Percentiles rank a stretch among this genome's conserved stretches.
Conservation (phyloP, 768 basidiomycete genomes). For the Phylloporus scabripes region DNA sequence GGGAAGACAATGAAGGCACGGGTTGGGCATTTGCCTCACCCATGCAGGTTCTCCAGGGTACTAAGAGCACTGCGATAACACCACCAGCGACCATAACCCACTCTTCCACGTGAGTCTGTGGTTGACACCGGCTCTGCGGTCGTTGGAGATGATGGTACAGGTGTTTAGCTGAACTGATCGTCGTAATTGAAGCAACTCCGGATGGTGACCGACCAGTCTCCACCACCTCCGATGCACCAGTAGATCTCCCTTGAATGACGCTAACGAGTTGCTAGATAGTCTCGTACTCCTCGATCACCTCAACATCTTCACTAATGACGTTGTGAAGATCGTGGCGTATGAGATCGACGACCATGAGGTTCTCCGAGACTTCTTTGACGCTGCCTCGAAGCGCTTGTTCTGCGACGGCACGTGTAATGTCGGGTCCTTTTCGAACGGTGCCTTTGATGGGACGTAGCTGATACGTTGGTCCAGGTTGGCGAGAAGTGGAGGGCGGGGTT, state of each 20-base stretch:
- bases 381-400: slow-evolving; percentile 58
- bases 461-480: slow-evolving; percentile 56
- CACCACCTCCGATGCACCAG: slow-evolving; percentile 81
- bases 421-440: slow-evolving; percentile 69
- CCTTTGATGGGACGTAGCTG: slow-evolving; percentile 95
- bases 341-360: slow-evolving; percentile 97
- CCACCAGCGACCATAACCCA: slow-evolving; percentile 92
- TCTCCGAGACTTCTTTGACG: slow-evolving; percentile 91
- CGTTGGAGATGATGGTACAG: slow-evolving; percentile 8
- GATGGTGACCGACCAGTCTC: slow-evolving; percentile 93
- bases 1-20: no score
- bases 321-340: slow-evolving; percentile 89
- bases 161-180: slow-evolving; percentile 21
- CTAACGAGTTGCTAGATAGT: slow-evolving; percentile 96
- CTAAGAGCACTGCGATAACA: slow-evolving; percentile 91
- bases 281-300: slow-evolving; percentile 85
- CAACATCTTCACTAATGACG: slow-evolving; percentile 75
- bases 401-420: slow-evolving; percentile 59
- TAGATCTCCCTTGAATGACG: slow-evolving; percentile 78
- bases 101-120: slow-evolving; percentile 35
- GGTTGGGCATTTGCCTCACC: no score
- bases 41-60: no score
- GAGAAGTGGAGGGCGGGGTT: slow-evolving; percentile 91
- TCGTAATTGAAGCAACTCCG: slow-evolving; percentile 84
- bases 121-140: slow-evolving; percentile 9